These are phyloP conservation scores for Xerocomus minutiporus DNA, from an alignment of 1,284 basidiomycete genomes.

Conservation along the genomic window DNA sequence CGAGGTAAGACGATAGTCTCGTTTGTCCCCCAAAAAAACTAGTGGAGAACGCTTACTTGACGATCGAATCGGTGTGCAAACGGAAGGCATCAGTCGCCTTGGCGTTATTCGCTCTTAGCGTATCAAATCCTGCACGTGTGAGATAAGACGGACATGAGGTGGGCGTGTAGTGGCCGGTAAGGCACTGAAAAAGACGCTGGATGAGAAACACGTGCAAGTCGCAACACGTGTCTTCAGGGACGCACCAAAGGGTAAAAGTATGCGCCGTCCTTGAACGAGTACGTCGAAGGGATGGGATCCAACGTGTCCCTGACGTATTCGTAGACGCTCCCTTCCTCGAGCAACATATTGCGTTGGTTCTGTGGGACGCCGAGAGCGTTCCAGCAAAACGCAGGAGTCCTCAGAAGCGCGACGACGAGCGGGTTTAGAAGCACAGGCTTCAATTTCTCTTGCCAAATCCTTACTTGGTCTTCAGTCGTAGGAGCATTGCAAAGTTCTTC, in stretches of 20 bases:
- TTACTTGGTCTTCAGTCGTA: slow-evolving; percentile 58
- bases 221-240: not conserved
- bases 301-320: slow-evolving; percentile 62
- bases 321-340: slow-evolving; percentile 58
- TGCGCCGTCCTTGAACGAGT: slow-evolving; percentile 51
- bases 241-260: slow-evolving; percentile 66
- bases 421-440: slow-evolving; percentile 67
- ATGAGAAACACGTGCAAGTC: slow-evolving; percentile 3
- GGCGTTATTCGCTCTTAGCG: slow-evolving; percentile 48
- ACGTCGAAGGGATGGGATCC: slow-evolving; percentile 56
- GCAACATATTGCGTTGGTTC: slow-evolving; percentile 70
- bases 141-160: slow-evolving; percentile 74
- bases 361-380: slow-evolving; percentile 77
- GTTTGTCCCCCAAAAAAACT: not conserved
- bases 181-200: slow-evolving; percentile 34
- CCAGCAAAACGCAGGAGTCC: slow-evolving; percentile 72
- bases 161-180: slow-evolving; percentile 63
- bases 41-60: slow-evolving; percentile 48
- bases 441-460: slow-evolving; percentile 61
- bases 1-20: not conserved
- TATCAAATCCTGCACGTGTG: slow-evolving; percentile 61
- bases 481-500: slow-evolving; percentile 53
- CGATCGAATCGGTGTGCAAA: slow-evolving; percentile 75
- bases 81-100: slow-evolving; percentile 61
- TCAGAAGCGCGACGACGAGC: slow-evolving; percentile 59